Conservation (phyloP, 2,329 filamentous ascomycete genomes). For the Colletotrichum sp. region DNA sequence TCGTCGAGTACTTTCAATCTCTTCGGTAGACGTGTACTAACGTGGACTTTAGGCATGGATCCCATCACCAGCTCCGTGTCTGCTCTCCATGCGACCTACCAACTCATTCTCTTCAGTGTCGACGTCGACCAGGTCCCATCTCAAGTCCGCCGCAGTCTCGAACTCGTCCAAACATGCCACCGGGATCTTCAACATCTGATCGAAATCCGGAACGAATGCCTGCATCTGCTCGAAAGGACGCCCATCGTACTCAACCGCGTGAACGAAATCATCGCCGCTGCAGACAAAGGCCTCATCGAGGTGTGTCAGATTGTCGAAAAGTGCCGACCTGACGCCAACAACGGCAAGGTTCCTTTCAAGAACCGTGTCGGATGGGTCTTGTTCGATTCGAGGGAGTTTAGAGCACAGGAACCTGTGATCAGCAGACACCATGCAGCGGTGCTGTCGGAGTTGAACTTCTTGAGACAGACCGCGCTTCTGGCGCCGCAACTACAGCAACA, state of each 20-base stretch:
- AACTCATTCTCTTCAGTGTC: constrained; percentile 19
- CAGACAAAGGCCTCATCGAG: constrained; percentile 29
- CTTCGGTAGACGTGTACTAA: background rate
- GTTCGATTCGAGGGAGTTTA: constrained; percentile 29
- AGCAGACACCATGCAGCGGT: constrained; percentile 33
- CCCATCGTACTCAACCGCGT: constrained; percentile 31
- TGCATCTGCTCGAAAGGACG: constrained; percentile 27
- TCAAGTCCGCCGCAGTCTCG: constrained; percentile 31
- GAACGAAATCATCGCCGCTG: constrained; percentile 32
- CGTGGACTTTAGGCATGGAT: background rate
- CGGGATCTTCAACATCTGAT: constrained; percentile 36
- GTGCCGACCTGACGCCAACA: constrained; percentile 26
- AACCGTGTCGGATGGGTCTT: constrained; percentile 29
- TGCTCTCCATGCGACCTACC: constrained; percentile 8
- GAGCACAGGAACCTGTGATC: constrained; percentile 28
- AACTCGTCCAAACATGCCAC: constrained; percentile 36
- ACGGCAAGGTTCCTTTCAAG: constrained; percentile 23
- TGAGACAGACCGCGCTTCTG: constrained; percentile 11
- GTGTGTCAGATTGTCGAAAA: constrained; percentile 34
- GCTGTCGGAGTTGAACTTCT: constrained; percentile 31
- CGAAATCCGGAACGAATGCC: constrained; percentile 31
- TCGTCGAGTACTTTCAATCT: background rate
- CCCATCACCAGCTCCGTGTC: background rate
- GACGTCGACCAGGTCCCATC: constrained; percentile 30
- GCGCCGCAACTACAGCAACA: background rate